Conservation (phyloP, 768 basidiomycete genomes). For the Termitomyces bulborhizus region DNA sequence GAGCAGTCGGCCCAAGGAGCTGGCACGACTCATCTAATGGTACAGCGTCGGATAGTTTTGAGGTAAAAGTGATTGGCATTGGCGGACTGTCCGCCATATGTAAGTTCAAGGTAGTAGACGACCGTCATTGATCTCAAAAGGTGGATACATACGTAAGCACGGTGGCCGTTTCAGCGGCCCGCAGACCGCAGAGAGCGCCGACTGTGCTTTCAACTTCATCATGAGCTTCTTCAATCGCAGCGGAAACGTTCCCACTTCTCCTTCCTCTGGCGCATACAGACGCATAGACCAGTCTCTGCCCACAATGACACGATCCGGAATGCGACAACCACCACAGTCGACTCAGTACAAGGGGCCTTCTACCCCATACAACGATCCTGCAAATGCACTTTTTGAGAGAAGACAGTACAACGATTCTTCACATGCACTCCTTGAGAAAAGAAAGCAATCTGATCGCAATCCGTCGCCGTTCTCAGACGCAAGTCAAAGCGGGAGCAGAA, state of each 20-base stretch:
- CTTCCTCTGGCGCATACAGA: conserved; percentile 34
- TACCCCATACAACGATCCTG: conserved; percentile 47
- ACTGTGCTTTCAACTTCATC: not conserved
- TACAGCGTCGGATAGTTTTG: conserved; percentile 16
- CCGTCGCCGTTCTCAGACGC: conserved; percentile 22
- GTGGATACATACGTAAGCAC: conserved; percentile 10
- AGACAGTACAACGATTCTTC: conserved; percentile 49
- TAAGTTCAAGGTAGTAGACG: not conserved
- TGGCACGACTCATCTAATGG: conserved; percentile 48
- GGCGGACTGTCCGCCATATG: conserved; percentile 2
- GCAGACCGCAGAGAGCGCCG: conserved; percentile 6
- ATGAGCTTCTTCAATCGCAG: conserved; percentile 48
- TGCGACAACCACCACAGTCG: conserved; percentile 31
- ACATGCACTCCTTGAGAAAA: conserved; percentile 41
- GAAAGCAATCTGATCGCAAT: conserved; percentile 32
- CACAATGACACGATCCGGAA: conserved; percentile 26
- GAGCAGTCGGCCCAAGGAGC: conserved; percentile 45
- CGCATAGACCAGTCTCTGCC: conserved; percentile 28
- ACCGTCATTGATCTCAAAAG: not conserved
- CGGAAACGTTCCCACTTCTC: conserved; percentile 28
- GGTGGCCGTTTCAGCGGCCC: too few relatives aligned
- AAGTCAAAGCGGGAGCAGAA: conserved; percentile 22
- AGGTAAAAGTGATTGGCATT: not conserved
- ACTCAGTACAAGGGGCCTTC: conserved; percentile 33
- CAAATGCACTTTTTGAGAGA: conserved; percentile 44